Base-by-base conservation (phyloP, 768 basidiomycete species). In the Gelatoporia subvermispora region DNA sequence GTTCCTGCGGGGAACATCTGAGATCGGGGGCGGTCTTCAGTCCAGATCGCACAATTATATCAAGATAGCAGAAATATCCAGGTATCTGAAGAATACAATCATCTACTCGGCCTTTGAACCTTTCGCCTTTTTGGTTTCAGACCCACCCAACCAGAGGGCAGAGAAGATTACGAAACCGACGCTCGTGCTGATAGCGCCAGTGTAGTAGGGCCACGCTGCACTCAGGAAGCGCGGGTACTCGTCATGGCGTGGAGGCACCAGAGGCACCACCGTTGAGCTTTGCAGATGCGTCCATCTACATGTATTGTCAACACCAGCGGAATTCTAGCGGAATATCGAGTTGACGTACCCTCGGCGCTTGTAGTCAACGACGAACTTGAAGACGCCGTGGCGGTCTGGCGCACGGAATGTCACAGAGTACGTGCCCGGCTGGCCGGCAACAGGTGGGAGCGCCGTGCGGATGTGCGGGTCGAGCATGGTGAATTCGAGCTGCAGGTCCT, bases 401-500 rank as follows among this genome's bases (percentile, higher is more conserved):
- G 83, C 85, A 36, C 82, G 83, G 82, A 99, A 95, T 13, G 79
- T 79, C n/a, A 83, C 79, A 13, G 80, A 76, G 70, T 93, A 97
- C 56, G 77, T 73, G 20, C 86, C 85, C 2, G 84, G 78, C 21
- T 68, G 54, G 1, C 76, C 77, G 3, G 70, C 46, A 8, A 82
- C 78, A 10, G 85, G 75, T 10, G 66, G 72, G 9, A 99, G 75
- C 7, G 85, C 69, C 13, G 84, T 91, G 31, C 96, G 90, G 51
- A 98, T 72, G 66, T 96, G 93, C 1, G 96, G 96, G 65, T 99
- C 96, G 35, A 99, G 82, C 96, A 99, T 99, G 18, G 93, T 95
- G 64, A 98, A 97, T 58, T 95, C 94, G 43, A 98, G 75, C 59
- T 97, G 95, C 23, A 98, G 63, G 63, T 98, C 96, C 10, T 69